Evolutionary conservation across 1,284 basidiomycete species (phyloP).

Genomic region (Apiotrichum veenhuisii): DNA sequence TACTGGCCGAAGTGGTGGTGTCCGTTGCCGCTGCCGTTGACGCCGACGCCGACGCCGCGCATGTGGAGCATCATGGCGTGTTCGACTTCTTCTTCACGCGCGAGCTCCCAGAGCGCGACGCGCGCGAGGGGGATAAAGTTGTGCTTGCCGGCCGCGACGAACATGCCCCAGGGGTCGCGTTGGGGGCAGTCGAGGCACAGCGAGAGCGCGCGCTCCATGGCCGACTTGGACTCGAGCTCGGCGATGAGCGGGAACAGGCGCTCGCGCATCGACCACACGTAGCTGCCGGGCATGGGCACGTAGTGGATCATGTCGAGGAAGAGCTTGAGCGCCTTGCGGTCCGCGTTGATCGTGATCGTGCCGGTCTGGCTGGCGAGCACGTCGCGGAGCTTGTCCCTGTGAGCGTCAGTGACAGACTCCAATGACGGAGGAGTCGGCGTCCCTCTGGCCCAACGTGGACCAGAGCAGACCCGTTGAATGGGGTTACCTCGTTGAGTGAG

Average conservation of each 20-base stretch:
- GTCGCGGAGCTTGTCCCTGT: slow-evolving; percentile 5
- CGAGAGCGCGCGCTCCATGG: slow-evolving; percentile 16
- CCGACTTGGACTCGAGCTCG: slow-evolving; percentile 4
- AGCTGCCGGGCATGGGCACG: slow-evolving; percentile 11
- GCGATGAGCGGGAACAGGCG: slow-evolving; percentile 21
- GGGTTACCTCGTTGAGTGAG: too few relatives aligned
- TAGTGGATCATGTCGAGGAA: slow-evolving; percentile 20
- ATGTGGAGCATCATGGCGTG: too few relatives aligned
- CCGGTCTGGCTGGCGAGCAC: not conserved
- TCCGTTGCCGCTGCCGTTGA: too few relatives aligned
- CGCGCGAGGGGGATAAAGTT: slow-evolving; percentile 8
- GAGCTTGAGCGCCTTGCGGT: slow-evolving; percentile 17
- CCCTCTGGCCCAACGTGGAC: too few relatives aligned
- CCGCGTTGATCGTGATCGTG: slow-evolving; percentile 10
- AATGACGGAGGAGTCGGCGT: too few relatives aligned
- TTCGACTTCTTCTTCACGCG: not conserved
- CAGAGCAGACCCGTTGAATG: too few relatives aligned
- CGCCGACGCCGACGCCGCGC: too few relatives aligned
- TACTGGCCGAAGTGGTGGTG: too few relatives aligned
- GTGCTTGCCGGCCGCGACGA: slow-evolving; percentile 4
- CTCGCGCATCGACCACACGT: slow-evolving; percentile 10
- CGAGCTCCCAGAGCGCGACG: slow-evolving; percentile 7
- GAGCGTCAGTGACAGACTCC: not conserved
- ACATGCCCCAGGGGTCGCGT: slow-evolving; percentile 14
- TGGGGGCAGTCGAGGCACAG: slow-evolving; percentile 5